Conservation (phyloP, 495 filamentous ascomycete genomes). For the Neurospora sp. region DNA sequence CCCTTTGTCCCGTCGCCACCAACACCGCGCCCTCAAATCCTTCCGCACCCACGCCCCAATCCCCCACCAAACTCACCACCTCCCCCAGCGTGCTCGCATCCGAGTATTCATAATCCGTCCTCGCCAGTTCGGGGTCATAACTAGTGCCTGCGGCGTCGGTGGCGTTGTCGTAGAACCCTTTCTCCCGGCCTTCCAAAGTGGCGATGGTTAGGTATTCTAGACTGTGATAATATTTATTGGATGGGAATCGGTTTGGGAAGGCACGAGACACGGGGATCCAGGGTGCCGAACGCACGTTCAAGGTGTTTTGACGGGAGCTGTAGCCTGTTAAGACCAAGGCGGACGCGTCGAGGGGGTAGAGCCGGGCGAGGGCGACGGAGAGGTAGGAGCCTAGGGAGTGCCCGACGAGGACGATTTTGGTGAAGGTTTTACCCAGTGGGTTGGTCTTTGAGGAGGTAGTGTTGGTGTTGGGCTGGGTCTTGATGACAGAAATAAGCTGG, state of each 20-base stretch:
- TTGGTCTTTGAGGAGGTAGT: slow-evolving; percentile 46
- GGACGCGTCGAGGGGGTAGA: slow-evolving; percentile 13
- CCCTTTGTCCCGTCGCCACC: slow-evolving; percentile 1
- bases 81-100: not conserved
- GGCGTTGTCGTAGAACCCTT: not conserved
- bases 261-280: not conserved
- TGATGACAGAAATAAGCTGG: not conserved
- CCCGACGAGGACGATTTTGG: slow-evolving; percentile 14
- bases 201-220: not conserved
- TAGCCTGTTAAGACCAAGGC: slow-evolving; percentile 13
- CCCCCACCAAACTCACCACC: not conserved
- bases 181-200: not conserved
- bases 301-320: not conserved
- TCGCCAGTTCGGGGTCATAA: not conserved
- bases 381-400: slow-evolving; percentile 19
- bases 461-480: not conserved
- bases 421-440: slow-evolving; percentile 15
- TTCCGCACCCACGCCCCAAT: not conserved
- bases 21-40: not conserved
- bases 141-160: not conserved
- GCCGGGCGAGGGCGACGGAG: slow-evolving; percentile 5
- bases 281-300: not conserved
- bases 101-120: not conserved
- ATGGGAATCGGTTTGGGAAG: not conserved
- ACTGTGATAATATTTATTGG: not conserved